Percentiles rank a stretch among this genome's conserved stretches.
phyloP scores from a whole-genome alignment of 2,329 filamentous ascomycete species.

The Ciborinia camelliae region DNA sequence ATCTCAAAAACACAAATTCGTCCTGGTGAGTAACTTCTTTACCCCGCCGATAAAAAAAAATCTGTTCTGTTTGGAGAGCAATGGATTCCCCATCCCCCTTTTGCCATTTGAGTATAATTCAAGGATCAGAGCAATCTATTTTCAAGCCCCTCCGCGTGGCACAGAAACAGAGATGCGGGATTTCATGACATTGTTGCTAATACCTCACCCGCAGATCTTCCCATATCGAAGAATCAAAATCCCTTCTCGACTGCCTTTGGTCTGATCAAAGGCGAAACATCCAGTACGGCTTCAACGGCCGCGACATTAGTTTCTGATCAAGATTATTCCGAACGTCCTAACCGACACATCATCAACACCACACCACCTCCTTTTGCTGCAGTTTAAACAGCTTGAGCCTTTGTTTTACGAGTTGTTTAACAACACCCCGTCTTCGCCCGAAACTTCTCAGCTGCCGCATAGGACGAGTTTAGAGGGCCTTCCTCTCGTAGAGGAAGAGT shows the following conservation, averaged over 20 bases:
- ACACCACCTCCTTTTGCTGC: slow-evolving; percentile 55
- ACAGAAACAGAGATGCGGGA: neutral
- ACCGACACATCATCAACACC: slow-evolving; percentile 64
- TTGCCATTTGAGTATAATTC: neutral
- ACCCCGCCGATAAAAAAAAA: slow-evolving; percentile 2
- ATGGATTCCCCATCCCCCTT: neutral
- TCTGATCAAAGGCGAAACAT: slow-evolving; percentile 58
- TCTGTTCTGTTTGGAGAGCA: neutral
- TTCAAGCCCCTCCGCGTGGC: neutral
- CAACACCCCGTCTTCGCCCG: slow-evolving; percentile 54
- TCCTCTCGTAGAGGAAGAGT: slow-evolving; percentile 99
- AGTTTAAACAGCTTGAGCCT: slow-evolving; percentile 51
- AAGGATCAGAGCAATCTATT: neutral
- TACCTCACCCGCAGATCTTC: slow-evolving; percentile 15
- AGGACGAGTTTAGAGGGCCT: slow-evolving; percentile 97
- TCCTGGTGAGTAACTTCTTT: neutral
- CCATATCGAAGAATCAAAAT: slow-evolving; percentile 5
- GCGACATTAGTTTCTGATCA: slow-evolving; percentile 61
- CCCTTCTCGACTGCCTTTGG: slow-evolving; percentile 55
- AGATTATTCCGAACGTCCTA: slow-evolving; percentile 66
- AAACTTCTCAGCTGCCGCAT: slow-evolving; percentile 95
- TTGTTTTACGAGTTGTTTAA: slow-evolving; percentile 49
- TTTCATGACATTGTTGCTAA: slow-evolving; percentile 15
- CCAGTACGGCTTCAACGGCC: slow-evolving; percentile 62
- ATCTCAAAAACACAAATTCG: neutral